phyloP scores from a whole-genome alignment of 2,329 filamentous ascomycete genomes.

The Penicillium sp. region DNA sequence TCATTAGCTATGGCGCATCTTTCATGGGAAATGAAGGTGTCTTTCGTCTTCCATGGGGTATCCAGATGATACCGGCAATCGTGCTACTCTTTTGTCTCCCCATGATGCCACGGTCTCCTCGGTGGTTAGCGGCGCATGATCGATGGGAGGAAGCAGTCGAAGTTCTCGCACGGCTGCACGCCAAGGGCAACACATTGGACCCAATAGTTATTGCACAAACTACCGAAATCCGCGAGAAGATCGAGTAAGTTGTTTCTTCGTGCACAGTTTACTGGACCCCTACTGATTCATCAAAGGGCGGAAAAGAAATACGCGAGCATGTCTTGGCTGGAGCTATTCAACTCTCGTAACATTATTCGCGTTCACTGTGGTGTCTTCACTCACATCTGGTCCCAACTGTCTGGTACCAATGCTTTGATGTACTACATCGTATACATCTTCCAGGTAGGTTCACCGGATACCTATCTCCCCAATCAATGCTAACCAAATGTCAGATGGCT shows the following conservation, averaged over 20 bases:
- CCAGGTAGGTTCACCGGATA: slow-evolving; percentile 28
- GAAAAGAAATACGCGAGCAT: slow-evolving; percentile 58
- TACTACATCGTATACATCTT: slow-evolving; percentile 39
- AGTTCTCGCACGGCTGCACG: slow-evolving; percentile 63
- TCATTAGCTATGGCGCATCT: slow-evolving; percentile 19
- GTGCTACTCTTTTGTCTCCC: slow-evolving; percentile 59
- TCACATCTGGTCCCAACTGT: slow-evolving; percentile 64
- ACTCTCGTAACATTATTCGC: slow-evolving; percentile 59
- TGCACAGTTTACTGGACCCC: neutral
- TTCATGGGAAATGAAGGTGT: slow-evolving; percentile 44
- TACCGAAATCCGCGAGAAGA: slow-evolving; percentile 50
- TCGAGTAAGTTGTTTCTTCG: slow-evolving; percentile 16
- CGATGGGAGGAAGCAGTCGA: slow-evolving; percentile 66
- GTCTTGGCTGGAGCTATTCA: slow-evolving; percentile 56
- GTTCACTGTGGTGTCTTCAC: slow-evolving; percentile 62
- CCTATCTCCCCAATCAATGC: neutral
- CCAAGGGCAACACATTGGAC: slow-evolving; percentile 45
- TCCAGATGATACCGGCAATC: slow-evolving; percentile 62
- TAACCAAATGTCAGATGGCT: slow-evolving; percentile 51
- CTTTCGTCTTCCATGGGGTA: slow-evolving; percentile 63
- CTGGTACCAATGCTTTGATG: slow-evolving; percentile 65
- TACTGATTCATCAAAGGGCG: slow-evolving; percentile 55
- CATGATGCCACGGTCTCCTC: slow-evolving; percentile 65
- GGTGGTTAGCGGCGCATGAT: slow-evolving; percentile 68
- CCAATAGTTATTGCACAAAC: slow-evolving; percentile 63